Evolutionary conservation across 768 basidiomycete genomes (phyloP).

Genomic region (Macrolepiota albuminosa): DNA sequence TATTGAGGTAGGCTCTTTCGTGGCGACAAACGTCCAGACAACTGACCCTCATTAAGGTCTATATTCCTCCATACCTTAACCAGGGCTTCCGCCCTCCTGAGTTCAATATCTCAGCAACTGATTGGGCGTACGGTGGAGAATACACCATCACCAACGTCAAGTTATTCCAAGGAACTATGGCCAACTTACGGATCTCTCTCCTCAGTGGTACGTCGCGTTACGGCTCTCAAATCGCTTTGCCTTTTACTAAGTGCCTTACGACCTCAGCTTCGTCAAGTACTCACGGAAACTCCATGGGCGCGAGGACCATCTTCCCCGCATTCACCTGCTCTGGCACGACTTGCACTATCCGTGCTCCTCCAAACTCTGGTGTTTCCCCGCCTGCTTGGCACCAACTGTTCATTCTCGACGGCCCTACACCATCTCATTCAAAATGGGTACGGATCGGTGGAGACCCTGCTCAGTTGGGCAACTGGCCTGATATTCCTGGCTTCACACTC

Average conservation of each 20-base stretch:
- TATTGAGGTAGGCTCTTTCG: slow-evolving; percentile 32
- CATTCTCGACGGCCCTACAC: slow-evolving; percentile 74
- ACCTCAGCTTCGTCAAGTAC: slow-evolving; percentile 63
- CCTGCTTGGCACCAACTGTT: slow-evolving; percentile 78
- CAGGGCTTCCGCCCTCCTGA: slow-evolving; percentile 57
- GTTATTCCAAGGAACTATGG: slow-evolving; percentile 36
- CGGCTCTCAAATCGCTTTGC: background rate
- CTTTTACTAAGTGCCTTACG: slow-evolving; percentile 6
- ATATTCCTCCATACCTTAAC: slow-evolving; percentile 83
- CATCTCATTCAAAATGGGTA: slow-evolving; percentile 70
- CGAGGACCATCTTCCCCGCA: slow-evolving; percentile 66
- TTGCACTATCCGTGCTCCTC: slow-evolving; percentile 76
- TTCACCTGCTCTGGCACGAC: slow-evolving; percentile 65
- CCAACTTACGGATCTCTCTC: slow-evolving; percentile 54
- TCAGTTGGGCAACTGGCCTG: slow-evolving; percentile 68
- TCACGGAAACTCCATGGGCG: slow-evolving; percentile 75
- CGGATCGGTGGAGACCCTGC: slow-evolving; percentile 77
- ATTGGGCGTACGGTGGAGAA: slow-evolving; percentile 58
- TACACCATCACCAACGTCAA: slow-evolving; percentile 49
- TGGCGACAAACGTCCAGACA: background rate
- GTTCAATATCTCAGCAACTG: slow-evolving; percentile 51
- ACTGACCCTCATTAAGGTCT: slow-evolving; percentile 37
- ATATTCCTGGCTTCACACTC: slow-evolving; percentile 58
- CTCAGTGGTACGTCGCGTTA: slow-evolving; percentile 50
- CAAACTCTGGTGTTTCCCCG: slow-evolving; percentile 60